Evolutionary conservation across 2,329 filamentous ascomycete genomes (phyloP).

Genomic region (Colletotrichum aenigma): DNA sequence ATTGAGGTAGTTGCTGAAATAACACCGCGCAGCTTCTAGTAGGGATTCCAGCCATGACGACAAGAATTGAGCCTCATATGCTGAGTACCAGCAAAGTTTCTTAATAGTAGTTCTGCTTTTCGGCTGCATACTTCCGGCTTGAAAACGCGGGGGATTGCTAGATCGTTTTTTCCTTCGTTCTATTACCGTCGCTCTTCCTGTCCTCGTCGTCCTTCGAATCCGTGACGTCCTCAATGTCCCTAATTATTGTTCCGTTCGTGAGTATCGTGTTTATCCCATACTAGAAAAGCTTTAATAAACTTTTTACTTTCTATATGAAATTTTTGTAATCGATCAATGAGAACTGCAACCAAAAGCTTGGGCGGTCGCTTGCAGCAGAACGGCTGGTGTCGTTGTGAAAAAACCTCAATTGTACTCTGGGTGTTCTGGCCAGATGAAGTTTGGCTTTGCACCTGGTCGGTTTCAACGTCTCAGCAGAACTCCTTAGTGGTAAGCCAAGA

Average conservation of each 20-base stretch:
- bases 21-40: too few species aligned
- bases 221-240: neutral
- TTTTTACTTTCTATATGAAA: neutral
- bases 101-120: too few species aligned
- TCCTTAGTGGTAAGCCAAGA: neutral
- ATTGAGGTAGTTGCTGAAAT: too few species aligned
- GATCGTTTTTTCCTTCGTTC: too few species aligned
- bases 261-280: neutral
- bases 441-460: neutral
- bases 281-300: neutral
- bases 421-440: neutral
- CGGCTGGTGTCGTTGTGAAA: neutral
- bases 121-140: too few species aligned
- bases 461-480: neutral
- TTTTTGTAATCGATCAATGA: neutral
- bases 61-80: too few species aligned
- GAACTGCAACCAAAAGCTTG: accelerated
- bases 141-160: too few species aligned
- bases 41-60: too few species aligned
- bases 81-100: too few species aligned
- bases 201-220: neutral
- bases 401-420: neutral
- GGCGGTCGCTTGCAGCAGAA: neutral
- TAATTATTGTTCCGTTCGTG: neutral
- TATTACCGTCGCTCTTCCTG: too few species aligned